A percentile compares a stretch with the other conserved stretches of the same genome.
These are phyloP conservation scores for Cryptosporidium tyzzeri DNA, from an alignment of 169 alveolate species.

Conservation along the genomic window DNA sequence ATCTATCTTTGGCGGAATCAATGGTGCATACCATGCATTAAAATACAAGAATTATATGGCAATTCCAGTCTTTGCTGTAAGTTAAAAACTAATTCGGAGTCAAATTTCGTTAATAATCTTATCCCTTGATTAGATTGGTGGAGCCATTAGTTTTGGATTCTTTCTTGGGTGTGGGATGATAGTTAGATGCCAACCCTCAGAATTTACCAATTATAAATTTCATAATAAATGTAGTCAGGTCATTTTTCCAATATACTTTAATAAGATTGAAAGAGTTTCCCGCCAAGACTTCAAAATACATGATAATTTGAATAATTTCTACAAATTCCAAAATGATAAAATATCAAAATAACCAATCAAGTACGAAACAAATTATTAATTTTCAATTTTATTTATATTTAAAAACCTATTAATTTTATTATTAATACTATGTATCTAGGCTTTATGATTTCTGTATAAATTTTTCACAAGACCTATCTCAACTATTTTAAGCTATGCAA, in stretches of 20 bases:
- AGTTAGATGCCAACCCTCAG: slow-evolving; percentile 83
- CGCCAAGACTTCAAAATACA: neutral
- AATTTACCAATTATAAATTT: neutral
- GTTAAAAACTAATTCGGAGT: slow-evolving; percentile 9
- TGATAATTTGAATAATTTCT: neutral
- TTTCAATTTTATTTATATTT: too few species aligned
- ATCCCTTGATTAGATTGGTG: slow-evolving; percentile 81
- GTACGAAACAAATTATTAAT: neutral
- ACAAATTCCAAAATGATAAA: too few species aligned
- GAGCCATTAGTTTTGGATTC: slow-evolving; percentile 89
- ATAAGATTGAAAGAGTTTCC: neutral
- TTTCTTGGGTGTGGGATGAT: slow-evolving; percentile 91
- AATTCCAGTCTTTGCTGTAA: slow-evolving; percentile 87
- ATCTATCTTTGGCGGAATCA: slow-evolving; percentile 90
- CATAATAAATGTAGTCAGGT: neutral
- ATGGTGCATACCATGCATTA: slow-evolving; percentile 88
- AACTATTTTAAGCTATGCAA: too few species aligned
- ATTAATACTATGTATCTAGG: neutral
- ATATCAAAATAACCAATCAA: neutral
- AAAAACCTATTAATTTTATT: too few species aligned
- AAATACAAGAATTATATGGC: slow-evolving; percentile 85
- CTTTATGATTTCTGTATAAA: neutral
- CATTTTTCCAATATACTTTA: neutral
- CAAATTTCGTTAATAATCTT: neutral
- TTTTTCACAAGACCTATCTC: neutral